Evolutionary conservation across 371 early-diverging fungal genomes (phyloP).

Genomic region (Mucor piriformis): DNA sequence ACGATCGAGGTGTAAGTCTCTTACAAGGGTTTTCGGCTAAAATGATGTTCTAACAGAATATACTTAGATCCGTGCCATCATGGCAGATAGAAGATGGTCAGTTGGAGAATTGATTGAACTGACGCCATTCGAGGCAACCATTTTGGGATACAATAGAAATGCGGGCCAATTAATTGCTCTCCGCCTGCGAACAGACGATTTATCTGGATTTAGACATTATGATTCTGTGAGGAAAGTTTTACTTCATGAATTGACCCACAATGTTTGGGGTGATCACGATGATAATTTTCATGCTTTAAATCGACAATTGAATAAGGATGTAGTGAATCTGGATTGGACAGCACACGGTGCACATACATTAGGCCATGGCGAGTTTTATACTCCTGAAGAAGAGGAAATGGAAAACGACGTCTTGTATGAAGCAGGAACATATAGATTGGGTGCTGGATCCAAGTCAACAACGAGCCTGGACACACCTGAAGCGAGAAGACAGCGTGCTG

Average conservation of each 20-base stretch:
- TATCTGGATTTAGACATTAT: slow-evolving; percentile 88
- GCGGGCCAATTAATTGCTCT: slow-evolving; percentile 82
- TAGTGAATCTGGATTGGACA: slow-evolving; percentile 68
- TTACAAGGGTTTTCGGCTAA: not conserved
- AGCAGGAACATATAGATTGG: slow-evolving; percentile 40
- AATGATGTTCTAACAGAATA: not conserved
- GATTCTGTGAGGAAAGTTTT: slow-evolving; percentile 73
- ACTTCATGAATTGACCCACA: slow-evolving; percentile 90
- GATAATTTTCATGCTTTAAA: slow-evolving; percentile 81
- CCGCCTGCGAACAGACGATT: slow-evolving; percentile 83
- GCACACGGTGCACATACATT: slow-evolving; percentile 53
- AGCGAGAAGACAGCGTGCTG: slow-evolving; percentile 33
- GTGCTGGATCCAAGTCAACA: slow-evolving; percentile 8
- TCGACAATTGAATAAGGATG: slow-evolving; percentile 77
- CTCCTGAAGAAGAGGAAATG: slow-evolving; percentile 33
- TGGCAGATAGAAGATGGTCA: slow-evolving; percentile 75
- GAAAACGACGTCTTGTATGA: slow-evolving; percentile 26
- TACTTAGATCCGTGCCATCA: slow-evolving; percentile 68
- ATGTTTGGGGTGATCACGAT: slow-evolving; percentile 80
- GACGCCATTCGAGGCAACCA: slow-evolving; percentile 75
- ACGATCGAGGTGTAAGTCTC: slow-evolving; percentile 62
- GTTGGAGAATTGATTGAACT: slow-evolving; percentile 82
- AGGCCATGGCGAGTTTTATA: slow-evolving; percentile 38
- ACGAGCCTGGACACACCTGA: slow-evolving; percentile 11
- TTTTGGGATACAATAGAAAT: slow-evolving; percentile 90